Conservation (phyloP, 2,329 filamentous ascomycete genomes). For the Pseudocercospora ulei region DNA sequence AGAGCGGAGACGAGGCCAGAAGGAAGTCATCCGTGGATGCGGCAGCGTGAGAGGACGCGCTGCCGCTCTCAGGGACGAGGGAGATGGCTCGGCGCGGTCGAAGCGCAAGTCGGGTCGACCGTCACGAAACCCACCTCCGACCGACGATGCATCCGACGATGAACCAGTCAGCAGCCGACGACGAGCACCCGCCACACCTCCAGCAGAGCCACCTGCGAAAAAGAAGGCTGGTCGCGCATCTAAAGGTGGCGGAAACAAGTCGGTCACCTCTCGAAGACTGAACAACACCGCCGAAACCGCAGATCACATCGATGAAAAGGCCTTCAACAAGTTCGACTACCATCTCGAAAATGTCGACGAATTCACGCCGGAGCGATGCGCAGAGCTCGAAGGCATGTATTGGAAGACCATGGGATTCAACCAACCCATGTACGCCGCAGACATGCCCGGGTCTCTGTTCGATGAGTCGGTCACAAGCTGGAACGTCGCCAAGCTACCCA, state of each 20-base stretch:
- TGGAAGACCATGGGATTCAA: constrained; percentile 98
- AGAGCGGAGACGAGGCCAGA: constrained; percentile 57
- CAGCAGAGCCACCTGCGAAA: constrained; percentile 45
- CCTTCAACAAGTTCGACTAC: constrained; percentile 87
- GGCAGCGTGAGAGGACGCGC: constrained; percentile 29
- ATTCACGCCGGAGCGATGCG: constrained; percentile 81
- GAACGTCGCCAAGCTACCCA: constrained; percentile 93
- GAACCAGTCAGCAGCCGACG: constrained; percentile 22
- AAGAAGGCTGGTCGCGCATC: constrained; percentile 42
- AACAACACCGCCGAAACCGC: constrained; percentile 70
- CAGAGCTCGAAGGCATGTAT: constrained; percentile 87
- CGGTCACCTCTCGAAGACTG: constrained; percentile 76
- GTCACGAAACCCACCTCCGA: constrained; percentile 33
- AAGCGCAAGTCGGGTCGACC: constrained; percentile 46
- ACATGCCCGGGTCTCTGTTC: constrained; percentile 92
- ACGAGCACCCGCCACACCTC: constrained; percentile 32
- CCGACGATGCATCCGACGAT: constrained; percentile 29
- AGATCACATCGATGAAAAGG: constrained; percentile 75
- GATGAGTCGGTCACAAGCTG: constrained; percentile 72
- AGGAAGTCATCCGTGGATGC: constrained; percentile 38
- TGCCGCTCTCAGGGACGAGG: constrained; percentile 23
- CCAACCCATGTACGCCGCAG: constrained; percentile 86
- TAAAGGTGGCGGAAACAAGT: constrained; percentile 54
- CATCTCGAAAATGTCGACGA: constrained; percentile 72
- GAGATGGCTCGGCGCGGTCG: constrained; percentile 30